These are phyloP conservation scores for Aschersonia sp. DNA, from an alignment of 2,329 filamentous ascomycete species.

Conservation along the genomic window DNA sequence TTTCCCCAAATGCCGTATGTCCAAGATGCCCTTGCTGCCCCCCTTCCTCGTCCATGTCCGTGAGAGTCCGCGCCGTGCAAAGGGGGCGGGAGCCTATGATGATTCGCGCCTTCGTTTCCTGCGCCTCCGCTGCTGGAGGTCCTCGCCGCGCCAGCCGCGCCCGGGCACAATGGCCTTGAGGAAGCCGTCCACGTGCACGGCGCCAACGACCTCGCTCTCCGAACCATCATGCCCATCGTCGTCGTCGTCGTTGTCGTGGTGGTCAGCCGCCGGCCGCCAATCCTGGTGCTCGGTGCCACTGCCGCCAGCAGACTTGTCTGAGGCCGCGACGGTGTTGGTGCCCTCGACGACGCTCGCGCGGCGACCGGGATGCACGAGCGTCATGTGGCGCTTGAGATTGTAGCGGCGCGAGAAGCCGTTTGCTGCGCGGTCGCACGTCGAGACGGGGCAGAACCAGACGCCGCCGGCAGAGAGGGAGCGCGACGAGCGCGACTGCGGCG, in stretches of 20 bases:
- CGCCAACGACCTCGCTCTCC: conserved; percentile 43
- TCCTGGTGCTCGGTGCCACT: too few relatives aligned
- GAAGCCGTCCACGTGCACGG: conserved; percentile 55
- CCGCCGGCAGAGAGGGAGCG: conserved; percentile 16
- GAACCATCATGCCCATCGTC: conserved; percentile 18
- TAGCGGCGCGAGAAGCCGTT: conserved; percentile 19
- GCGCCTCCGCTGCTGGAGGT: conserved; percentile 4
- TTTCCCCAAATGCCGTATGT: too few relatives aligned
- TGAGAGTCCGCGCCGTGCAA: too few relatives aligned
- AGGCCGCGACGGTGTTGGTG: too few relatives aligned
- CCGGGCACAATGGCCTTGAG: conserved; percentile 37
- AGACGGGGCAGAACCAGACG: conserved; percentile 21
- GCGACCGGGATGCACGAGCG: conserved; percentile 22
- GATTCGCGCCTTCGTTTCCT: too few relatives aligned
- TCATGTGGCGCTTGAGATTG: conserved; percentile 24
- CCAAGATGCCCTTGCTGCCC: too few relatives aligned
- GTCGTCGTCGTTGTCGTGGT: background rate
- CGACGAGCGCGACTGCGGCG: conserved; percentile 4
- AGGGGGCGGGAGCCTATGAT: too few relatives aligned
- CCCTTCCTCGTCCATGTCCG: too few relatives aligned
- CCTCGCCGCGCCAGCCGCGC: conserved; percentile 31
- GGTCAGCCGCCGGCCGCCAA: too few relatives aligned
- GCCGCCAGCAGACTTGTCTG: too few relatives aligned
- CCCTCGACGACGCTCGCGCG: conserved; percentile 6
- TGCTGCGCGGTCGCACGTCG: conserved; percentile 19